Percentiles rank a stretch among this genome's conserved stretches.
Conservation (phyloP, 176 grass and related monocot species). For the Poa pratensis region DNA sequence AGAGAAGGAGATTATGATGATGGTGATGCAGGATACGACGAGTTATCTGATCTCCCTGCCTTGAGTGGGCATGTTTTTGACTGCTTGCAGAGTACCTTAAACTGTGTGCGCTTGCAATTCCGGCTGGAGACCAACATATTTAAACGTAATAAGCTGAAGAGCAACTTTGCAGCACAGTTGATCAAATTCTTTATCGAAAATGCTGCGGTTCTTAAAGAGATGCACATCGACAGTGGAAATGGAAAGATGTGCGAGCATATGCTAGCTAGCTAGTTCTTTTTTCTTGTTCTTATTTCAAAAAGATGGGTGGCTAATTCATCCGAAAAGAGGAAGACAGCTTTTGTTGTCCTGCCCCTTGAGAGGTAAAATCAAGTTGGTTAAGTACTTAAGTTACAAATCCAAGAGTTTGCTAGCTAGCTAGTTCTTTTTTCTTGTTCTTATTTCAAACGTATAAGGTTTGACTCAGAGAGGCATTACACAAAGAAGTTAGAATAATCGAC, state of each 20-base stretch:
- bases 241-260: background rate
- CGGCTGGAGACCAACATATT: background rate
- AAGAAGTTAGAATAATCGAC: no score
- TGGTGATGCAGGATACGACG: background rate
- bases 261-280: no score
- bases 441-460: no score
- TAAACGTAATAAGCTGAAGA: background rate
- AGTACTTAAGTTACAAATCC: background rate
- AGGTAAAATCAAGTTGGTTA: background rate
- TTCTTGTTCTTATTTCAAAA: no score
- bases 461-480: no score
- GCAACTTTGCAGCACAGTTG: background rate
- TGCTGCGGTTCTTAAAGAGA: background rate
- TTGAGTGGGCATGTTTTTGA: background rate
- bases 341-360: background rate
- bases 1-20: background rate
- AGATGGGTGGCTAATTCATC: background rate
- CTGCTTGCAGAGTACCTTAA: background rate
- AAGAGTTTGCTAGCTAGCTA: no score
- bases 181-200: background rate
- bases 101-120: background rate
- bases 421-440: no score
- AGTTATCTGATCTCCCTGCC: background rate
- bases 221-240: conserved; percentile 4
- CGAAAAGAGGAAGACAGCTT: background rate